Conservation (phyloP, 768 basidiomycete species). For the Psilocybe cubensis region DNA sequence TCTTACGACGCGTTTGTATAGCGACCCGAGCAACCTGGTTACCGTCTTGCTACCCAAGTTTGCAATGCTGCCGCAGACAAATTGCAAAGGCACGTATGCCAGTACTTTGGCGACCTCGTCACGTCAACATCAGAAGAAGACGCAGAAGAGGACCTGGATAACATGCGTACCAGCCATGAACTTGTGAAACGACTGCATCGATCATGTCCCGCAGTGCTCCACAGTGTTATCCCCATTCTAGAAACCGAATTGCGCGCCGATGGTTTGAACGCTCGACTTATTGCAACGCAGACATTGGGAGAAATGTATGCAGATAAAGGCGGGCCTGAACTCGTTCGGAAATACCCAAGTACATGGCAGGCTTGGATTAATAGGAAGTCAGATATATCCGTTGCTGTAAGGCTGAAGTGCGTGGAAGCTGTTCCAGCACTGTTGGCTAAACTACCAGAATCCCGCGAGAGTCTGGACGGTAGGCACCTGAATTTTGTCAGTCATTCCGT, state of each 20-base stretch:
- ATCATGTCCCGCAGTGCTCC: slow-evolving; percentile 78
- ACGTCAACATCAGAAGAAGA: slow-evolving; percentile 35
- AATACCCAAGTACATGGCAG: slow-evolving; percentile 85
- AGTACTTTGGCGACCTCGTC: slow-evolving; percentile 93
- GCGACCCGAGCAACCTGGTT: slow-evolving; percentile 75
- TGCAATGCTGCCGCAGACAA: slow-evolving; percentile 86
- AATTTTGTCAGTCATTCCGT: not conserved
- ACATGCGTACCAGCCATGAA: slow-evolving; percentile 78
- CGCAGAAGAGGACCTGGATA: slow-evolving; percentile 64
- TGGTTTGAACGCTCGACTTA: slow-evolving; percentile 65
- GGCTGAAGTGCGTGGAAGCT: slow-evolving; percentile 80
- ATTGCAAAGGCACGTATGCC: slow-evolving; percentile 85
- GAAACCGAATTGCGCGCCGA: slow-evolving; percentile 89
- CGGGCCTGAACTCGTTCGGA: slow-evolving; percentile 72
- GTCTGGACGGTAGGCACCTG: slow-evolving; percentile 71
- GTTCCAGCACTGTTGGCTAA: slow-evolving; percentile 61
- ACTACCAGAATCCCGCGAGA: slow-evolving; percentile 67
- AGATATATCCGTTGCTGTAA: slow-evolving; percentile 73
- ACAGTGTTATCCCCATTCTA: slow-evolving; percentile 91
- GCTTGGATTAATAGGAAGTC: slow-evolving; percentile 80
- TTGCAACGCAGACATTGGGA: slow-evolving; percentile 88
- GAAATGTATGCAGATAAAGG: slow-evolving; percentile 87
- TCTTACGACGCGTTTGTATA: slow-evolving; percentile 26
- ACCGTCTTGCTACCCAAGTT: slow-evolving; percentile 82
- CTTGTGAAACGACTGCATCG: slow-evolving; percentile 84